These are phyloP conservation scores for Zasmidium citrigriseum DNA, from an alignment of 2,329 filamentous ascomycete genomes.

Conservation along the genomic window DNA sequence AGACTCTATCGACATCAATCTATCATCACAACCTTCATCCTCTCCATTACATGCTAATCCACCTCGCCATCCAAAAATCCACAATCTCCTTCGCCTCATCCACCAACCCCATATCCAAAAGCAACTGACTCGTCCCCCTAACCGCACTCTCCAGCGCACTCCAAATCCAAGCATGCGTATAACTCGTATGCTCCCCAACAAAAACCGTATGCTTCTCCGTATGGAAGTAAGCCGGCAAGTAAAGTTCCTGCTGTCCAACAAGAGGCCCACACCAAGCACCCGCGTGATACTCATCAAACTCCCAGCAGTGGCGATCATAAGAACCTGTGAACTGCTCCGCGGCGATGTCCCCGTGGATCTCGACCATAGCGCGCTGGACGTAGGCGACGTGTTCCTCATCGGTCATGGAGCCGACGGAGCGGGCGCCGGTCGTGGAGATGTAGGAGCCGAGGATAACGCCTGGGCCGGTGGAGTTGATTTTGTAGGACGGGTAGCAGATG, in stretches of 20 bases:
- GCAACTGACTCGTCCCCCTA: conserved; percentile 63
- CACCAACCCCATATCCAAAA: conserved; percentile 65
- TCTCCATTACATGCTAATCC: conserved; percentile 56
- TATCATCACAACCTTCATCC: too few relatives aligned
- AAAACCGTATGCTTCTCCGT: conserved; percentile 71
- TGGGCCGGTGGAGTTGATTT: conserved; percentile 64
- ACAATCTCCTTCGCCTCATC: conserved; percentile 68
- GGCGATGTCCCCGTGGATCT: conserved; percentile 65
- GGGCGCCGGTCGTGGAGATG: conserved; percentile 47
- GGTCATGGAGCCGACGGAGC: conserved; percentile 50
- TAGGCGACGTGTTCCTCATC: conserved; percentile 64
- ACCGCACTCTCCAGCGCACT: conserved; percentile 68
- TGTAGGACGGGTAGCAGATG: conserved; percentile 68
- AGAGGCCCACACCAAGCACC: conserved; percentile 62
- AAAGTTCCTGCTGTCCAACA: conserved; percentile 68
- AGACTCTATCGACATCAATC: too few relatives aligned
- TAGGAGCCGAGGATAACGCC: conserved; percentile 66
- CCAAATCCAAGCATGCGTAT: conserved; percentile 72
- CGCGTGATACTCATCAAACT: conserved; percentile 60
- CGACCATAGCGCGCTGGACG: conserved; percentile 65
- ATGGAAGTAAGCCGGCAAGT: conserved; percentile 71
- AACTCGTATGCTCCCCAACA: conserved; percentile 64
- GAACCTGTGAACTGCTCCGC: conserved; percentile 64
- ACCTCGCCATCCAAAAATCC: conserved; percentile 68
- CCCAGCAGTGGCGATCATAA: conserved; percentile 67